phyloP scores from a whole-genome alignment of 257 asterid species.

The Solanum peruvianum region DNA sequence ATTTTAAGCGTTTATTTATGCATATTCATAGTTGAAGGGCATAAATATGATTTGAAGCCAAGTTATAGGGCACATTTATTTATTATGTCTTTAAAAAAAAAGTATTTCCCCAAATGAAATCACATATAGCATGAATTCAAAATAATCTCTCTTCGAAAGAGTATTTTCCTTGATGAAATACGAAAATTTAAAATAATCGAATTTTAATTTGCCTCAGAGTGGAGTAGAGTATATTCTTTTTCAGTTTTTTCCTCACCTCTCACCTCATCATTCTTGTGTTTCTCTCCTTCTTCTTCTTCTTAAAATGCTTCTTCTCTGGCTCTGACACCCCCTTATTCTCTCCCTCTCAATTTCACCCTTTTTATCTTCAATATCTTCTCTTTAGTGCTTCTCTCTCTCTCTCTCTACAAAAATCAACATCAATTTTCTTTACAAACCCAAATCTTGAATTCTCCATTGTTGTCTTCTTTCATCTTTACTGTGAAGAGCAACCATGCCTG shows the following conservation, averaged over 20 bases:
- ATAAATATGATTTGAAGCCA: no score
- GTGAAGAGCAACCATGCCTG: constrained; percentile 8
- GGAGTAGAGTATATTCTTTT: not conserved
- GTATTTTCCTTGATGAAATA: fast-evolving
- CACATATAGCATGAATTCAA: no score
- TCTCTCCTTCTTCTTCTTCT: not conserved
- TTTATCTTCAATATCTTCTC: not conserved
- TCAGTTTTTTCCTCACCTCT: not conserved
- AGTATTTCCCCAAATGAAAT: no score
- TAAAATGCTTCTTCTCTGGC: not conserved
- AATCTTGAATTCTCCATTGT: not conserved
- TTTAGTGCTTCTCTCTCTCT: not conserved
- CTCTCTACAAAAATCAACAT: not conserved
- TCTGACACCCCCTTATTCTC: not conserved
- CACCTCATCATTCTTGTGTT: not conserved
- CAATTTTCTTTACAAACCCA: not conserved
- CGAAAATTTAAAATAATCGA: no score
- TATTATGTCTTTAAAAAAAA: no score
- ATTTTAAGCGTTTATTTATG: fast-evolving
- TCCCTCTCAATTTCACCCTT: not conserved
- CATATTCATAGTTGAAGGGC: fast-evolving
- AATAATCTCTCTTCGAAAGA: fast-evolving
- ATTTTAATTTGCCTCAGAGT: not conserved
- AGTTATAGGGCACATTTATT: no score
- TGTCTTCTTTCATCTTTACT: not conserved